phyloP scores from a whole-genome alignment of 176 grass and related monocot genomes.

The Otatea glauca region DNA sequence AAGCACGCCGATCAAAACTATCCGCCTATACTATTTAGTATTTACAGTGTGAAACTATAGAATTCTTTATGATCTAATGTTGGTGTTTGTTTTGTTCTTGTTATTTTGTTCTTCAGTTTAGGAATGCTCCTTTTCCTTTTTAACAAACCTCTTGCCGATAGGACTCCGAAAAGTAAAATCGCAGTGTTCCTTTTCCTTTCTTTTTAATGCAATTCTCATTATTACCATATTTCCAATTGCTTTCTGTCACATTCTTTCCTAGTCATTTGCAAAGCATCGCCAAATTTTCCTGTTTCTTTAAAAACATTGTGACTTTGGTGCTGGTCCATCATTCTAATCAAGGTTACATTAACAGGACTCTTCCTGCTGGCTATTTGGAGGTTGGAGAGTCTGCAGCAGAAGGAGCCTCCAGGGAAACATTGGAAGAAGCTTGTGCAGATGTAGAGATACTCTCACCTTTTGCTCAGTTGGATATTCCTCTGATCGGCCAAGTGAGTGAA shows the following conservation, averaged over 20 bases:
- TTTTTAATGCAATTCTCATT: neutral
- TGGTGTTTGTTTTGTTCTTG: neutral
- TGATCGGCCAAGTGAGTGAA: slow-evolving; percentile 96
- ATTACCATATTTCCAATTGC: slow-evolving; percentile 22
- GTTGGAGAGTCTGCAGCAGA: slow-evolving; percentile 83
- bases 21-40: neutral
- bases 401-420: slow-evolving; percentile 93
- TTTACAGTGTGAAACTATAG: neutral
- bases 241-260: slow-evolving; percentile 9
- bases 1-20: neutral
- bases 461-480: slow-evolving; percentile 95
- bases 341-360: slow-evolving; percentile 65
- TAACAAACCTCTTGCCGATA: neutral
- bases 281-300: neutral
- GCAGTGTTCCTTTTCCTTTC: neutral
- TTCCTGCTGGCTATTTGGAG: slow-evolving; percentile 99
- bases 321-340: slow-evolving; percentile 26
- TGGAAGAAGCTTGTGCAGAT: slow-evolving; percentile 98
- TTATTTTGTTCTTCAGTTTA: neutral
- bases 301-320: neutral
- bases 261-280: neutral
- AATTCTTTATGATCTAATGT: neutral
- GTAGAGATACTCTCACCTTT: slow-evolving; percentile 97
- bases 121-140: slow-evolving; percentile 4
- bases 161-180: neutral